Evolutionary conservation across 75 land plant genomes (phyloP).

Genomic region (Larix kaempferi): DNA sequence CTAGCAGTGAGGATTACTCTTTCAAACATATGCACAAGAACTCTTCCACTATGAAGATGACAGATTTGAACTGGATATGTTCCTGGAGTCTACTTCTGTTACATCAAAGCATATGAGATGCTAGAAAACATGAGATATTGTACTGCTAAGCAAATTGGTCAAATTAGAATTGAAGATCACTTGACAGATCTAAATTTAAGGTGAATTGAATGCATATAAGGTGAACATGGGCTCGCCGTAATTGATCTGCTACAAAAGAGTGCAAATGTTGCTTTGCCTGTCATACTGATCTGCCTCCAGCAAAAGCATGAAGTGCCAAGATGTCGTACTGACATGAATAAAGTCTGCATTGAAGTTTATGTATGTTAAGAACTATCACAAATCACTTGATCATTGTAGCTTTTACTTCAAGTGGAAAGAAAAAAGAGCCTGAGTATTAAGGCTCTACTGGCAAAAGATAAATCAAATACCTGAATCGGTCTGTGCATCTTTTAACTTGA

Average conservation of each 20-base stretch:
- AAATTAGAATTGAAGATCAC: constrained; percentile 62
- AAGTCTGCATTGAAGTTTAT: constrained; percentile 94
- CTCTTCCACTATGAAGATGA: constrained; percentile 77
- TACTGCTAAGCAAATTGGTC: constrained; percentile 46
- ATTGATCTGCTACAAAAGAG: constrained; percentile 75
- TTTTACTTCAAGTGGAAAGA: constrained; percentile 97
- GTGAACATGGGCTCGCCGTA: constrained; percentile 93
- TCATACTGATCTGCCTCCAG: constrained; percentile 69
- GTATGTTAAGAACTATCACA: constrained; percentile 19
- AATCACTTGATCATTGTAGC: constrained; percentile 78
- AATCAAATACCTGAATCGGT: too few species aligned
- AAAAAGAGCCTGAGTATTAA: constrained; percentile 78
- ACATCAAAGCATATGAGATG: constrained; percentile 67
- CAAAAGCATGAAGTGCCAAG: constrained; percentile 88
- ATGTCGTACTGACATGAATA: constrained; percentile 84
- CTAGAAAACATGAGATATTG: constrained; percentile 56
- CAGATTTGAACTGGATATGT: constrained; percentile 89
- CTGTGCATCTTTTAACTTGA: too few species aligned
- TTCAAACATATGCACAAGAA: constrained; percentile 82
- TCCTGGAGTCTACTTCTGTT: constrained; percentile 71
- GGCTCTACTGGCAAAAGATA: constrained; percentile 25
- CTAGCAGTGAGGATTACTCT: constrained; percentile 79
- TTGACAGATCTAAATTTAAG: constrained; percentile 79
- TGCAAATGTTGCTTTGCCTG: constrained; percentile 64
- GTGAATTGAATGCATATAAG: constrained; percentile 88